Evolutionary conservation across 352 stramenopile genomes (phyloP).

Genomic region (Elongisporangium prolatum): DNA sequence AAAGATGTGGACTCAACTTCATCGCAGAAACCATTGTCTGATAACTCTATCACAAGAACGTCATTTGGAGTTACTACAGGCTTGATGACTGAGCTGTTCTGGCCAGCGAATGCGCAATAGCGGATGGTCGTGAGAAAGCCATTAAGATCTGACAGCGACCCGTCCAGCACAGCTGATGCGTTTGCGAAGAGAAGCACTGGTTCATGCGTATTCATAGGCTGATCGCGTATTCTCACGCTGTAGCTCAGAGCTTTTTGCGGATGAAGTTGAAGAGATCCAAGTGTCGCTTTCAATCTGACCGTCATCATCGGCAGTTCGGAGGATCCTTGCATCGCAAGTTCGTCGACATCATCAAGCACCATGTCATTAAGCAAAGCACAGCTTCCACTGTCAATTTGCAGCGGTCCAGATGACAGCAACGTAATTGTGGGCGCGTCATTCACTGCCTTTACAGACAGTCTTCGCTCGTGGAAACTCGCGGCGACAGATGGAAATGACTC

Average conservation of each 20-base stretch:
- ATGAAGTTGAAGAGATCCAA: slow-evolving; percentile 10
- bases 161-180: slow-evolving; percentile 9
- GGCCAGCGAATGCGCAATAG: slow-evolving; percentile 19
- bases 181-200: slow-evolving; percentile 2
- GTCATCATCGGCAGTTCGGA: slow-evolving; percentile 11
- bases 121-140: slow-evolving; percentile 9
- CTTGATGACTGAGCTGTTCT: background rate
- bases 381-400: slow-evolving; percentile 4
- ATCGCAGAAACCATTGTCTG: slow-evolving; percentile 20
- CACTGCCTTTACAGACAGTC: slow-evolving; percentile 14
- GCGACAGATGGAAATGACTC: background rate
- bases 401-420: background rate
- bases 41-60: slow-evolving; percentile 4
- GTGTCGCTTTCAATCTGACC: slow-evolving; percentile 4
- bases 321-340: slow-evolving; percentile 7
- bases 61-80: background rate
- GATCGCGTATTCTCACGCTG: slow-evolving; percentile 9
- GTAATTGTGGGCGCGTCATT: slow-evolving; percentile 15
- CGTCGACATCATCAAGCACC: slow-evolving; percentile 16
- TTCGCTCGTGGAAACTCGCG: slow-evolving; percentile 11
- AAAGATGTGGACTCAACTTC: slow-evolving; percentile 2
- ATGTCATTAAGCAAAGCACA: slow-evolving; percentile 6
- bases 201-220: background rate
- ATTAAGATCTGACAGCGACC: slow-evolving; percentile 15
- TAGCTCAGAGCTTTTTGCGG: slow-evolving; percentile 6